A percentile compares a stretch with the other conserved stretches of the same genome.
Conservation (phyloP, 2,329 filamentous ascomycete species). For the Pseudocercospora crystallina region DNA sequence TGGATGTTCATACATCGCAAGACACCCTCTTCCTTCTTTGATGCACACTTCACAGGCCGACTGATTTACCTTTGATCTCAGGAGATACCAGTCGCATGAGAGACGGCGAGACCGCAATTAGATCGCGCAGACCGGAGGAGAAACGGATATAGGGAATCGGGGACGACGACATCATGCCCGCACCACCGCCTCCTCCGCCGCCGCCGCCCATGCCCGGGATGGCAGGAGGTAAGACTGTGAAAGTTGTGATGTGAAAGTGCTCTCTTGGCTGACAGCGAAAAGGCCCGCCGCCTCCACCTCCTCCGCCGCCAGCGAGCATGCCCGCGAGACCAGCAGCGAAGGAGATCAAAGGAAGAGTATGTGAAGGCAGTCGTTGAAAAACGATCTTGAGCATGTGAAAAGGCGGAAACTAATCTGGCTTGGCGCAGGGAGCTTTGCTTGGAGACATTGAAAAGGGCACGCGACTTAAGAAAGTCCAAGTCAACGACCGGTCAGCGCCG, state of each 20-base stretch:
- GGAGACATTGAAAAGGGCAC: slow-evolving; percentile 83
- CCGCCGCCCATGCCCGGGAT: slow-evolving; percentile 61
- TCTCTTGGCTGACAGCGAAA: slow-evolving; percentile 8
- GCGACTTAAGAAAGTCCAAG: slow-evolving; percentile 73
- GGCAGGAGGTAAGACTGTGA: slow-evolving; percentile 50
- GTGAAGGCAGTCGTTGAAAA: slow-evolving; percentile 33
- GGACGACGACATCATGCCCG: slow-evolving; percentile 34
- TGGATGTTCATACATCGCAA: too few species aligned
- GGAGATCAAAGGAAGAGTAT: slow-evolving; percentile 62
- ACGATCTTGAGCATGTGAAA: neutral
- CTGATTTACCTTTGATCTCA: too few species aligned
- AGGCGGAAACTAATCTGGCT: slow-evolving; percentile 8
- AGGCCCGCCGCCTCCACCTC: slow-evolving; percentile 37
- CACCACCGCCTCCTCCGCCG: slow-evolving; percentile 64
- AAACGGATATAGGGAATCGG: too few species aligned
- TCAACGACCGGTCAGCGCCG: slow-evolving; percentile 90
- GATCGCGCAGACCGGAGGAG: too few species aligned
- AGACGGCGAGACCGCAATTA: too few species aligned
- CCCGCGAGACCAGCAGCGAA: slow-evolving; percentile 59
- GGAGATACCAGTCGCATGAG: too few species aligned
- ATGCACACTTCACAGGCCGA: too few species aligned
- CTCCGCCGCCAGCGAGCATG: slow-evolving; percentile 52
- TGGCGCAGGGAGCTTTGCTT: slow-evolving; percentile 73
- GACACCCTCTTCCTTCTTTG: too few species aligned
- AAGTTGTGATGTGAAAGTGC: neutral